Evolutionary conservation across 2,329 filamentous ascomycete species (phyloP).

Genomic region (Dryadomyces quercivorus): DNA sequence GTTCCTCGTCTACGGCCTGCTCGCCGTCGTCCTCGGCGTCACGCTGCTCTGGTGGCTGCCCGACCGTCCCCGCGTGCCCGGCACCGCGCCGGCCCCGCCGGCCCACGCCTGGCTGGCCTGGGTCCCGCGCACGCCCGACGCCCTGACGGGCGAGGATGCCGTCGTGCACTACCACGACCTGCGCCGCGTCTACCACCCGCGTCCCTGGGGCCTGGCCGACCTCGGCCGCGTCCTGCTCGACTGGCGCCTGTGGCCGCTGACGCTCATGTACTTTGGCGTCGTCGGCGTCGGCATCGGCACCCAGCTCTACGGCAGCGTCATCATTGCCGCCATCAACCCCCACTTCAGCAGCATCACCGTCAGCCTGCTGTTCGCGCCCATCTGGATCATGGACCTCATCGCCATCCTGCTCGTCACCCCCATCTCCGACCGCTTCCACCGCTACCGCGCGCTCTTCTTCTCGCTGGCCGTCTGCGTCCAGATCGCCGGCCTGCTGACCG

Average conservation of each 20-base stretch:
- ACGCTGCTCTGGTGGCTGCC: constrained; percentile 81
- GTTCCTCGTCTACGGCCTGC: constrained; percentile 77
- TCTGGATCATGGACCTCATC: constrained; percentile 90
- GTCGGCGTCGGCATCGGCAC: constrained; percentile 87
- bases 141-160: constrained; percentile 65
- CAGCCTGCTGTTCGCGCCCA: constrained; percentile 76
- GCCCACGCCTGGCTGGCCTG: constrained; percentile 44
- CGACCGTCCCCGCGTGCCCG: constrained; percentile 65
- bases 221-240: constrained; percentile 61
- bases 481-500: constrained; percentile 67
- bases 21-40: constrained; percentile 60
- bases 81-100: constrained; percentile 37
- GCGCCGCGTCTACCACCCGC: constrained; percentile 64
- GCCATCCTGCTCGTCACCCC: constrained; percentile 79
- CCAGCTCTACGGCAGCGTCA: constrained; percentile 77
- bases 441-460: constrained; percentile 70
- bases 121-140: constrained; percentile 58
- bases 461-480: constrained; percentile 63
- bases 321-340: constrained; percentile 69
- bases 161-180: constrained; percentile 74
- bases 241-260: constrained; percentile 79
- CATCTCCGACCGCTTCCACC: constrained; percentile 77
- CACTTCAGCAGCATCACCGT: constrained; percentile 60
- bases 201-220: constrained; percentile 61
- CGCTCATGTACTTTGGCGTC: constrained; percentile 89